Evolutionary conservation across 2,329 filamentous ascomycete species (phyloP), one percentile per base, ranked within the genome.

Genomic region (Trichoderma arundinaceum): DNA sequence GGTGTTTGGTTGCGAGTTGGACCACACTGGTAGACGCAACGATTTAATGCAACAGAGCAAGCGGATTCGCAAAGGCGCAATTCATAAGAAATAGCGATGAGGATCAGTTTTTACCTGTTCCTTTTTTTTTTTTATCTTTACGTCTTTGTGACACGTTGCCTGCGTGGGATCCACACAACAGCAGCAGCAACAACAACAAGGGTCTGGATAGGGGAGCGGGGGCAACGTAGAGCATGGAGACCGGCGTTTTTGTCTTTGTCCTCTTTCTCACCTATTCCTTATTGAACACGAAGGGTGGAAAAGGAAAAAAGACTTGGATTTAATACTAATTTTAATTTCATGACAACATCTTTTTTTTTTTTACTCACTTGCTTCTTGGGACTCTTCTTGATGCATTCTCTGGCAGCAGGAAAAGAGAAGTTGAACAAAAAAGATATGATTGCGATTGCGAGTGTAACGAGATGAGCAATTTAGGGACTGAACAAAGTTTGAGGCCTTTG

Each of bases 281-380:
- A 32, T 39, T 63, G 19, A 57, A 38, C 32, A 63, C 10, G 5
- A 51, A 35, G 19, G 17, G 6, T 2, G 3, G 22, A 7, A 43
- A n/a, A 51, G 15, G 19, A 56, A 49, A 33, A 41, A 48, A 49
- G 10, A 22, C 41, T 52, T 56, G 32, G 51, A 22, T 38, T 38
- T 57, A 57, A 64, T 64, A 64, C 43, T 64, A 64, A 51, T 64
- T 64, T 39, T 64, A 64, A 64, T 64, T 56, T 38, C 32, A 56
- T 13, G 44, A 61, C 38, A 22, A 53, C 3, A n/a, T 2, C 17
- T 44, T 19, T 17, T 44, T 13, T 33, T 43, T 19, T 43, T 44
- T 3, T 28, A 28, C 15, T 8, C 49, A n/a, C 17, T 53, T 53
- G 4, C 5, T 53, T 22, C 33, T 53, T 15, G 19, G 13, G 51